phyloP scores from a whole-genome alignment of 192 early-diverging fungal species.

The Coemansia sp. region DNA sequence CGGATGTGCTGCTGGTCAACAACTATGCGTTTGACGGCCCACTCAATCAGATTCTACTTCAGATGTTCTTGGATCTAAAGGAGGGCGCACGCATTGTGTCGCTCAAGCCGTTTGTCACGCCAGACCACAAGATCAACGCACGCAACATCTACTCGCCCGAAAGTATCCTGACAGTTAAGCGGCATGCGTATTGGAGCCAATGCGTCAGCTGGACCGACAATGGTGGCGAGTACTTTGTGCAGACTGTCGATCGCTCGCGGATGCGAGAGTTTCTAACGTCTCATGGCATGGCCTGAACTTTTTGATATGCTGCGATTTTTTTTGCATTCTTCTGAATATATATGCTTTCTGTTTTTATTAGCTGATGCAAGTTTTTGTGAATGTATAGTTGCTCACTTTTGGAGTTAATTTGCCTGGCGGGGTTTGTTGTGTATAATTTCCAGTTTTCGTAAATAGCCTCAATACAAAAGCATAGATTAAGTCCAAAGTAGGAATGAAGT shows the following conservation, averaged over 20 bases:
- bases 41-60: constrained; percentile 80
- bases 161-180: constrained; percentile 66
- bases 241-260: constrained; percentile 69
- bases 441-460: too few species aligned
- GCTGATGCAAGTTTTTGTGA: too few species aligned
- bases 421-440: too few species aligned
- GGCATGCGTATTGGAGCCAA: constrained; percentile 68
- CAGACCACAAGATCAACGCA: constrained; percentile 73
- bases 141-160: constrained; percentile 70
- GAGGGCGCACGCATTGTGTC: constrained; percentile 83
- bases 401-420: too few species aligned
- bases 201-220: constrained; percentile 78
- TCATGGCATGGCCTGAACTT: constrained; percentile 14
- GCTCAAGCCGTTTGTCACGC: constrained; percentile 80
- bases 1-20: constrained; percentile 94
- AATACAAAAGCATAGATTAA: too few species aligned
- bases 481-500: too few species aligned
- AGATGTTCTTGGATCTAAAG: constrained; percentile 89
- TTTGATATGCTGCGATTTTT: neutral
- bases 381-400: too few species aligned
- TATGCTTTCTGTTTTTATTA: too few species aligned
- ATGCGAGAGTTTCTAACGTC: constrained; percentile 37
- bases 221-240: constrained; percentile 77
- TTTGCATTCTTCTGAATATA: neutral
- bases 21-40: constrained; percentile 90